phyloP scores from a whole-genome alignment of 768 basidiomycete species.

The Steccherinum ochraceum region DNA sequence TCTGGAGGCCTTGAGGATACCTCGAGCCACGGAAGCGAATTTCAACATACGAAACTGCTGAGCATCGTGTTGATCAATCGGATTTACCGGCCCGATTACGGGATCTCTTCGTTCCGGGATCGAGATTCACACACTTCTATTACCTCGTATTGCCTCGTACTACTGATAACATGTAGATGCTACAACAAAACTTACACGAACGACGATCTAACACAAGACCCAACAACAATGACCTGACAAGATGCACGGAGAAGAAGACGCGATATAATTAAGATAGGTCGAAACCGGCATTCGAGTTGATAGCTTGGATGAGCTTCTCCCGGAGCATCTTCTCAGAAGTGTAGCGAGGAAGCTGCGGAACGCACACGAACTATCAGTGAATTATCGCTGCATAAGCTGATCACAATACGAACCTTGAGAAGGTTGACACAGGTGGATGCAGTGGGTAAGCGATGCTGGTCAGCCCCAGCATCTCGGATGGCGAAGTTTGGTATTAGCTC shows the following conservation, averaged over 20 bases:
- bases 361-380: slow-evolving; percentile 1
- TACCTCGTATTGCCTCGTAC: background rate
- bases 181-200: background rate
- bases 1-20: too few species aligned
- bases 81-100: too few species aligned
- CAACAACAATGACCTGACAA: background rate
- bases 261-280: slow-evolving; percentile 64
- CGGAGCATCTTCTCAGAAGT: slow-evolving; percentile 55
- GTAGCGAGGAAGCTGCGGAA: slow-evolving; percentile 61
- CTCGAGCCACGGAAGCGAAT: too few species aligned
- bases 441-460: slow-evolving; percentile 65
- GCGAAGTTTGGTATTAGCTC: slow-evolving; percentile 85
- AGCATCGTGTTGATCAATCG: too few species aligned
- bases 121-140: too few species aligned
- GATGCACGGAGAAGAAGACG: background rate
- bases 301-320: slow-evolving; percentile 78
- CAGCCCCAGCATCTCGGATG: slow-evolving; percentile 74
- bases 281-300: slow-evolving; percentile 85
- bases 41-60: too few species aligned
- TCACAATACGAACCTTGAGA: slow-evolving; percentile 57
- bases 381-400: slow-evolving; percentile 1
- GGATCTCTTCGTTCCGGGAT: too few species aligned
- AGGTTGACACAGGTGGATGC: slow-evolving; percentile 90
- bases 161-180: background rate
- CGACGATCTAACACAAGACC: background rate